Evolutionary conservation across 2,329 filamentous ascomycete genomes (phyloP), one percentile per base, ranked within the genome.

Genomic region (Akanthomyces uredinophilus): DNA sequence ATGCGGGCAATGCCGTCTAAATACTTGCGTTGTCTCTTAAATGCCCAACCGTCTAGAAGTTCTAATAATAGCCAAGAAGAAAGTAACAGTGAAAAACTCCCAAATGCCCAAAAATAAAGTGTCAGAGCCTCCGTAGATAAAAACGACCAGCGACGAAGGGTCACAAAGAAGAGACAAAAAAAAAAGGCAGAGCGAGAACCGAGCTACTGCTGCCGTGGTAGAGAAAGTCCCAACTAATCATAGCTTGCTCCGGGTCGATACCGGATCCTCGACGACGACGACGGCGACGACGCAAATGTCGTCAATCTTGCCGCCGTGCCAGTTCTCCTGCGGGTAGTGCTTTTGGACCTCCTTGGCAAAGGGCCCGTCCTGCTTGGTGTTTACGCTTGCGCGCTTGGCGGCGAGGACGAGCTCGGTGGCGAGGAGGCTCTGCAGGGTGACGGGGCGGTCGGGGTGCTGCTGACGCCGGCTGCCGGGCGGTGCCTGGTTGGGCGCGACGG

Each of bases 331-430:
- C 0, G 95, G 94, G 68, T 91, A 96, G 71, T 90, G 87, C 70
- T 88, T 90, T 72, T 95, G 91, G 22, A 97, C 92, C 74, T 97
- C 92, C 75, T 91, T 96, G 46, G 95, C 92, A 74, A 99, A 99
- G 0, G 95, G 95, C 0, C 94, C 92, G 73, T 98, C 91, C 58
- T 91, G 79, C 70, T 89, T 91, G 54, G 82, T 84, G 75, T 96
- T 92, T 63, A 91, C 75, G 71, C 93, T 96, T 7, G 93, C 92
- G 8, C 84, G 79, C 76, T 97, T 97, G 6, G 95, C 94, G 58
- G 92, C 90, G 11, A 83, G 81, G 18, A 91, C 88, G 62, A 99
- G 87, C 41, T 90, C 88, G 2, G 87, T 85, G 0, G 95, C 94
- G 6, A 99, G 78, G 35, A 88, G 78, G 65, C 87, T 89, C 72